Evolutionary conservation across 352 stramenopile genomes (phyloP), one percentile per base, ranked within the genome.

Genomic region (Aphanomyces stellatus): DNA sequence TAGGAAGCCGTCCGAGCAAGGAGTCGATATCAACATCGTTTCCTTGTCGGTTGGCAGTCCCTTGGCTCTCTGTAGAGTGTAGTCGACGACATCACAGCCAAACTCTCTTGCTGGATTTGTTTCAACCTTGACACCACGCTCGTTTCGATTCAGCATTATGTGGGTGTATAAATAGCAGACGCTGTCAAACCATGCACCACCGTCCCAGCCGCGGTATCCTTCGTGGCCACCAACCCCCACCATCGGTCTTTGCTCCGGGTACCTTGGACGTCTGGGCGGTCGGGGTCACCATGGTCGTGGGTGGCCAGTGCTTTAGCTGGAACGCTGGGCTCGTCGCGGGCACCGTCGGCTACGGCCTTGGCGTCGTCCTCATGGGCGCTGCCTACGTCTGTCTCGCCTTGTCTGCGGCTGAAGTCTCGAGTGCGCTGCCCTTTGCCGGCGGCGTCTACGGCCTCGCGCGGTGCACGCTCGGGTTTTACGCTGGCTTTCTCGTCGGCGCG

Each of bases 241-340:
- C 13, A 7, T 7, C 42, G 42, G n/a, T n/a, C 25, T 22, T 43
- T 17, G 37, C 37, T 8, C 13, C 42, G 6, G 8, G 8, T 22
- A 51, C 13, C 19, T 13, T 60, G 33, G 73, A 79, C 43, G 69
- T 77, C 13, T 75, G 60, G 60, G 51, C 69, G 17, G 56, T 77
- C 30, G 72, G 72, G 1, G 49, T 77, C 37, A 65, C 72, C 4
- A 77, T 74, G 43, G 72, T 70, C 0, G 61, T 77, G n/a, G 69
- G 70, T 30, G 72, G 72, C n/a, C 72, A 77, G 59, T 77, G 72
- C 51, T 73, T 72, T 27, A 62, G 37, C 10, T 77, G 72, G 72
- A 77, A 77, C 62, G 62, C 30, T 25, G 72, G 72, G 3, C 63
- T 77, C 7, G 37, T 63, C 24, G 70, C 53, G 3, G 72, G 72